Evolutionary conservation across 2,329 filamentous ascomycete species (phyloP), one percentile per base, ranked within the genome.

Genomic region (Sclerotinia minor): DNA sequence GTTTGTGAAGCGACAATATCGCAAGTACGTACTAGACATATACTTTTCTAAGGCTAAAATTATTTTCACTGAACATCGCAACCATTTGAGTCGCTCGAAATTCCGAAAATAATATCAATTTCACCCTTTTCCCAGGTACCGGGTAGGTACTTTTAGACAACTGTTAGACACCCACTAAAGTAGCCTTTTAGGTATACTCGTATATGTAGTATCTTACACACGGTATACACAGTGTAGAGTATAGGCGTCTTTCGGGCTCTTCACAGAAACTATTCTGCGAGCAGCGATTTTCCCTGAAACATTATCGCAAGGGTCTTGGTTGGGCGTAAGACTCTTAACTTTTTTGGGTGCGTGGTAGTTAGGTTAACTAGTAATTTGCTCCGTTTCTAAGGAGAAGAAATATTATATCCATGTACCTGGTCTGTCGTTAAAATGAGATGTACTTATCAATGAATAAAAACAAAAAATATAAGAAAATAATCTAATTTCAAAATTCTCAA

Each of bases 341-440:
- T n/a, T 41, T 41, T 15, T 41, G 13, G 38, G 38, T 41, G 13
- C 38, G 38, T 41, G 13, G 38, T 41, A 41, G 38, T 0, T 41
- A 5, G 11, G 38, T 41, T 41, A 41, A 15, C 38, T 41, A 41
- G 13, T 13, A 4, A 41, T 41, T 41, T 15, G 38, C 13, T 49
- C 21, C 41, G 54, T 57, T 47, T 9, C 21, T 35, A 24, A 60
- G 58, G 29, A 49, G 26, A 45, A 26, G 24, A 47, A 35, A 58
- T 21, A 47, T 65, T 65, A 58, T 44, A 65, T 47, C 64, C 64
- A 65, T 65, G 64, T 47, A 41, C 54, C 53, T 29, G 29, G 53
- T 60, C 44, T 41, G 52, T 65, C n/a, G 44, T 66, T 45, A 50
- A 54, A 54, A 38, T 38, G 24, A 50, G 58, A 13, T n/a, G 11